Evolutionary conservation across 1,284 basidiomycete genomes (phyloP), one percentile per base, ranked within the genome.

Genomic region (Ganoderma lucidum): DNA sequence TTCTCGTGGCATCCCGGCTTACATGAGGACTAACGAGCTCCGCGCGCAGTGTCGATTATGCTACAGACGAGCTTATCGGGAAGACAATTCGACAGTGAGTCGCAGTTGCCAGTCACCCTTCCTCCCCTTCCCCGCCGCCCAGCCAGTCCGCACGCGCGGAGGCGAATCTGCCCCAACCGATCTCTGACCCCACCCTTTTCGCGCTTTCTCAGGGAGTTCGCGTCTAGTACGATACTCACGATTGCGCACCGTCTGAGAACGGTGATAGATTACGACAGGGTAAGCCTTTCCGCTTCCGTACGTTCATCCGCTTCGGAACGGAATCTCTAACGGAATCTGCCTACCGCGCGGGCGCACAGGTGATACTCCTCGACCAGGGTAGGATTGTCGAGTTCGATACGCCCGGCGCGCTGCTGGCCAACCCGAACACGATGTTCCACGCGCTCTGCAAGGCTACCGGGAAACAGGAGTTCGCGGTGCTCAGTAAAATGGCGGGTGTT

Each of bases 361-460:
- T 94, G 55, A 94, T 97, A 89, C 85, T 96, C 51, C 88, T 96
- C n/a, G 95, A 96, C 70, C 88, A 95, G 79, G 94, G 95, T 8
- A 86, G 86, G 2, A 95, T 98, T 65, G 85, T 90, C 2, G 96
- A 97, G 77, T 96, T 92, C 75, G 95, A 94, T 76, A 89, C 88
- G 63, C 96, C 96, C 0, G 84, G 84, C 8, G 84, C 83, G 14
- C 84, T 97, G 58, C 85, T 98, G 32, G 83, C 85, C 28, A 82
- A 96, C 75, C 76, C 87, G 23, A 81, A 83, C 30, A 93, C 93
- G 45, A 88, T 87, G 73, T 96, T 96, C 82, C 86, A 95, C 74
- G 81, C 85, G 0, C 81, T 97, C 17, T 96, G 95, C 81, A 91
- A 92, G 80, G 94, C 94, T 4, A 93, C 94, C 0, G 95, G 96